These are phyloP conservation scores for Candida namnaoensis DNA, from an alignment of 805 yeast genomes.

Conservation along the genomic window DNA sequence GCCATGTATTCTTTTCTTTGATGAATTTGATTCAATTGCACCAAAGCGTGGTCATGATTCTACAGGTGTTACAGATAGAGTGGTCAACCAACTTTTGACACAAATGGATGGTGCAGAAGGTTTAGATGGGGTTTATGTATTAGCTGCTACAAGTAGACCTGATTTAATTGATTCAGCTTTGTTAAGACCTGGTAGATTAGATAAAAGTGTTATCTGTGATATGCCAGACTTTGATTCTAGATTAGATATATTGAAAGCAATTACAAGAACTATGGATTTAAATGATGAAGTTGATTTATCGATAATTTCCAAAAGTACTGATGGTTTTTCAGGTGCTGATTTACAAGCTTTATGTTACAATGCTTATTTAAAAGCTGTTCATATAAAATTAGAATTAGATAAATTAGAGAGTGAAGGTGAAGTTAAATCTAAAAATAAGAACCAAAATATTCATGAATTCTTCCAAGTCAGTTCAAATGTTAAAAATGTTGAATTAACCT, in stretches of 20 bases:
- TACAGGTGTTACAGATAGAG: constrained; percentile 96
- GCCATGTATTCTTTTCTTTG: constrained; percentile 89
- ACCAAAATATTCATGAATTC: constrained; percentile 24
- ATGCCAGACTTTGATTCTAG: constrained; percentile 71
- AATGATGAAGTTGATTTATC: constrained; percentile 39
- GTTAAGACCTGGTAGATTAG: constrained; percentile 92
- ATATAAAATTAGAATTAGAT: constrained; percentile 48
- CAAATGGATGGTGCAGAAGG: constrained; percentile 99
- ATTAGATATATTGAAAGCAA: constrained; percentile 56
- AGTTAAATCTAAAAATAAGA: constrained; percentile 5
- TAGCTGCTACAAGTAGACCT: constrained; percentile 95
- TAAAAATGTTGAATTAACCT: constrained; percentile 17
- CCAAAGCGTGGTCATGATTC: constrained; percentile 98
- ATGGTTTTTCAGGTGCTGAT: constrained; percentile 92
- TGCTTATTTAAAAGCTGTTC: constrained; percentile 84
- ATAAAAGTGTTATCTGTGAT: constrained; percentile 85
- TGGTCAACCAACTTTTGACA: constrained; percentile 92
- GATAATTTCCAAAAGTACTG: constrained; percentile 48
- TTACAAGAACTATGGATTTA: constrained; percentile 54
- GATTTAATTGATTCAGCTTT: constrained; percentile 93
- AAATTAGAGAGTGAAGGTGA: constrained; percentile 21
- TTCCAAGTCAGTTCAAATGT: constrained; percentile 27
- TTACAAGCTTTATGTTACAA: constrained; percentile 87
- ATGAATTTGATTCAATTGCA: constrained; percentile 94
- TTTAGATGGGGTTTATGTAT: constrained; percentile 88